Evolutionary conservation across 2,329 filamentous ascomycete species (phyloP).

Genomic region (Cercospora nicotianae): DNA sequence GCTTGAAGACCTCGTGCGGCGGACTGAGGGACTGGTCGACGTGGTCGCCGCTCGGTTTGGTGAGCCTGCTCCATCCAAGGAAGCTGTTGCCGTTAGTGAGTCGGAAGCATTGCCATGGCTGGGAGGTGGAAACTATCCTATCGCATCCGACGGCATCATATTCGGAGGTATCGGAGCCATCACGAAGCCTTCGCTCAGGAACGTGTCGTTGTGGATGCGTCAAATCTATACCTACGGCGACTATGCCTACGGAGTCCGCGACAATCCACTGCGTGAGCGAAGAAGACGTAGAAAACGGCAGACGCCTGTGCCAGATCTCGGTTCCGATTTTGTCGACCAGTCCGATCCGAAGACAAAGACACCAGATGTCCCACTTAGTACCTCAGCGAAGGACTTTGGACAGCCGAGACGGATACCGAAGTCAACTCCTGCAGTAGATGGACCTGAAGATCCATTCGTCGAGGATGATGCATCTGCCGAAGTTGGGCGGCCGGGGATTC

Average conservation of each 20-base stretch:
- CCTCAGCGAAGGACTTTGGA: slow-evolving; percentile 21
- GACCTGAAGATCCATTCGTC: background rate
- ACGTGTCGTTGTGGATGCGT: slow-evolving; percentile 83
- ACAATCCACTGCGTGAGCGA: slow-evolving; percentile 70
- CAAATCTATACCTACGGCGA: slow-evolving; percentile 82
- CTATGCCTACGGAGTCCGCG: slow-evolving; percentile 78
- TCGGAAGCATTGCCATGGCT: slow-evolving; percentile 62
- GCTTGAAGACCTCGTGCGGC: slow-evolving; percentile 77
- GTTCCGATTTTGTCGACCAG: slow-evolving; percentile 12
- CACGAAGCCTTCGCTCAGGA: slow-evolving; percentile 67
- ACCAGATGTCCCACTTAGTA: slow-evolving; percentile 10
- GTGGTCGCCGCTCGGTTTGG: slow-evolving; percentile 86
- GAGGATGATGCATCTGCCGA: slow-evolving; percentile 13
- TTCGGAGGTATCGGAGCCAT: slow-evolving; percentile 79
- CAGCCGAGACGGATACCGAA: background rate
- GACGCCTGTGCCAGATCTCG: slow-evolving; percentile 15
- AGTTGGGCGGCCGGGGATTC: slow-evolving; percentile 42
- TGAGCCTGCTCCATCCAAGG: slow-evolving; percentile 46
- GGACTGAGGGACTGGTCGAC: slow-evolving; percentile 83
- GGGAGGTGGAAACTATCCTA: slow-evolving; percentile 66
- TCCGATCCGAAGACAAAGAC: slow-evolving; percentile 8
- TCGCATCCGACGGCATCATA: slow-evolving; percentile 76
- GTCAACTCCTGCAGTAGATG: background rate
- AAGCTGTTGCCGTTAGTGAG: slow-evolving; percentile 30
- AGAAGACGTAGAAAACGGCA: slow-evolving; percentile 48